Evolutionary conservation across 768 basidiomycete species (phyloP), one percentile per base, ranked within the genome.

Genomic region (Astraeus odoratus): DNA sequence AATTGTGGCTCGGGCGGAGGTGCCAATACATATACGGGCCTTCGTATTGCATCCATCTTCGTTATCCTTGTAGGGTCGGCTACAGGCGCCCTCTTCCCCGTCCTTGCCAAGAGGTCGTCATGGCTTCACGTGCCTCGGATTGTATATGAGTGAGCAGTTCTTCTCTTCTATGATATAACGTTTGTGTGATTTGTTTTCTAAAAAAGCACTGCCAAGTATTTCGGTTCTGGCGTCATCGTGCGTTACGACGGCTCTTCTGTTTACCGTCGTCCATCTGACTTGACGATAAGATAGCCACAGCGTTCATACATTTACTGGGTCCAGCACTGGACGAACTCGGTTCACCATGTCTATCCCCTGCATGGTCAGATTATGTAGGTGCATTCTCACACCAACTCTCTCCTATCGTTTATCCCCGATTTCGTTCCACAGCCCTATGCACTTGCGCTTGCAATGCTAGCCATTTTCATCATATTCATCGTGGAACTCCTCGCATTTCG

Each of bases 151-250:
- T 88, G 43, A 23, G 84, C 65, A 1, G 12, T 40, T 9, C 2
- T 19, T 13, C 27, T 18, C 10, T 26, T 5, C n/a, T 4, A 10
- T 22, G 4, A 13, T 2, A 12, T 6, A 24, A 15, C 15, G 42
- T 22, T 20, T n/a, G n/a, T n/a, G n/a, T 8, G 51, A 3, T 42
- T 56, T 9, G 57, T 44, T 37, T 22, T 24, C 8, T 33, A 15
- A 19, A 10, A 16, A 47, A 86, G 85, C 41, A 88, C 92, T 60
- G 83, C 86, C 25, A 92, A 90, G 64, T 91, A 84, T 62, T 93
- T 94, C 64, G 91, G 91, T 22, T 90, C 87, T 12, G 91, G 91
- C 20, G 86, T 90, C 39, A 89, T 90, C 54, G 86, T 87, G 47
- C 54, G 82, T 68, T 25, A 39, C 22, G 16, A 4, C 12, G 30